Evolutionary conservation across 2,329 filamentous ascomycete genomes (phyloP).

Genomic region (Ceratocystiopsis minuta): DNA sequence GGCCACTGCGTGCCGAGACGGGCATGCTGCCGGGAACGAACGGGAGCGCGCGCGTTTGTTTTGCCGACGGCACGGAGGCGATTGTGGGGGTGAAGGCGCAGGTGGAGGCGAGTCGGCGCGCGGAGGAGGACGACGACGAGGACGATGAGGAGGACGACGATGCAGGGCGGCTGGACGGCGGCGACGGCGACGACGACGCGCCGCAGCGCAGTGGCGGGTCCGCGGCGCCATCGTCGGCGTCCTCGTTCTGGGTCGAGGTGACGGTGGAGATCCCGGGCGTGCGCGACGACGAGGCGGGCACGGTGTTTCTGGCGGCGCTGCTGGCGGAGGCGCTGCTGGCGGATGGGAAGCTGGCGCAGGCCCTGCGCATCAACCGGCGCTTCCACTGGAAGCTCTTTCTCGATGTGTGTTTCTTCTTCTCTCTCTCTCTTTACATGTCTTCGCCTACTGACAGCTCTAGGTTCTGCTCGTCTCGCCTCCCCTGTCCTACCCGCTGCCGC

Average conservation of each 20-base stretch:
- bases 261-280: conserved; percentile 81
- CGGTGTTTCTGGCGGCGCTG: conserved; percentile 77
- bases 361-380: conserved; percentile 69
- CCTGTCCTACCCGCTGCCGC: conserved; percentile 77
- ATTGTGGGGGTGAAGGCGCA: conserved; percentile 93
- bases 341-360: conserved; percentile 48
- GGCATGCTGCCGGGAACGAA: conserved; percentile 79
- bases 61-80: conserved; percentile 88
- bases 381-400: conserved; percentile 97
- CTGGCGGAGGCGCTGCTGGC: conserved; percentile 70
- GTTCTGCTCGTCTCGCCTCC: conserved; percentile 86
- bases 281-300: conserved; percentile 78
- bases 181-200: conserved; percentile 10
- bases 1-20: conserved; percentile 76
- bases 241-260: conserved; percentile 58
- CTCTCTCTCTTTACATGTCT: not conserved
- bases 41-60: conserved; percentile 82
- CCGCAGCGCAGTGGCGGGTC: conserved; percentile 9
- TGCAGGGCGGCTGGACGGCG: conserved; percentile 1
- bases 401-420: conserved; percentile 43
- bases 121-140: conserved; percentile 11
- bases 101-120: conserved; percentile 50
- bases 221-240: conserved; percentile 14
- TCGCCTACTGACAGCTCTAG: conserved; percentile 32
- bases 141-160: conserved; percentile 6